phyloP scores from a whole-genome alignment of 2,329 filamentous ascomycete species.

The Colletotrichum aenigma region DNA sequence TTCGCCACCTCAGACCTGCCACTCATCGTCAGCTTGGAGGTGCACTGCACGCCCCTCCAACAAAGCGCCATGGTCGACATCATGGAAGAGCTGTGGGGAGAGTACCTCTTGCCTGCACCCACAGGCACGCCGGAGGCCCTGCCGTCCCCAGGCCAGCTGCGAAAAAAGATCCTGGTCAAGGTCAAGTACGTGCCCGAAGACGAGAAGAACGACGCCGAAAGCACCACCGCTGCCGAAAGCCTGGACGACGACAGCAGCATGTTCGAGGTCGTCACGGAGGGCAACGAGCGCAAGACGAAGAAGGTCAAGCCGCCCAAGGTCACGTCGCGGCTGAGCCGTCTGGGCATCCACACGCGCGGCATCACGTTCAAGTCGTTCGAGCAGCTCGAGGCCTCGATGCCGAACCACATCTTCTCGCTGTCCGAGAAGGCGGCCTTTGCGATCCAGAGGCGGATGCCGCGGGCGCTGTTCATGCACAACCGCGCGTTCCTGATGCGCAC shows the following conservation, averaged over 20 bases:
- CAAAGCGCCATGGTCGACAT: constrained; percentile 92
- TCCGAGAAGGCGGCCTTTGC: constrained; percentile 69
- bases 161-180: constrained; percentile 82
- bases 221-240: constrained; percentile 20
- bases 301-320: constrained; percentile 63
- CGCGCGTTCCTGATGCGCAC: constrained; percentile 82
- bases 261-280: background rate
- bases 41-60: constrained; percentile 81
- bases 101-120: constrained; percentile 65
- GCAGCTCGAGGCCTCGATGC: constrained; percentile 72
- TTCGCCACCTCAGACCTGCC: constrained; percentile 80
- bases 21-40: constrained; percentile 90
- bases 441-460: constrained; percentile 53
- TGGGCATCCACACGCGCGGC: constrained; percentile 84
- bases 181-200: constrained; percentile 69
- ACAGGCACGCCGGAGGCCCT: constrained; percentile 55
- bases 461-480: constrained; percentile 79
- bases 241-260: constrained; percentile 47
- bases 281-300: background rate
- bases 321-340: constrained; percentile 71
- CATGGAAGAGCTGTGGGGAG: constrained; percentile 83
- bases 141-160: constrained; percentile 72
- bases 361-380: constrained; percentile 82
- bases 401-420: constrained; percentile 71
- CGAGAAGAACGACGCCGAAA: constrained; percentile 37